phyloP scores from a whole-genome alignment of 1,284 basidiomycete genomes.

The Volvariella volvacea region DNA sequence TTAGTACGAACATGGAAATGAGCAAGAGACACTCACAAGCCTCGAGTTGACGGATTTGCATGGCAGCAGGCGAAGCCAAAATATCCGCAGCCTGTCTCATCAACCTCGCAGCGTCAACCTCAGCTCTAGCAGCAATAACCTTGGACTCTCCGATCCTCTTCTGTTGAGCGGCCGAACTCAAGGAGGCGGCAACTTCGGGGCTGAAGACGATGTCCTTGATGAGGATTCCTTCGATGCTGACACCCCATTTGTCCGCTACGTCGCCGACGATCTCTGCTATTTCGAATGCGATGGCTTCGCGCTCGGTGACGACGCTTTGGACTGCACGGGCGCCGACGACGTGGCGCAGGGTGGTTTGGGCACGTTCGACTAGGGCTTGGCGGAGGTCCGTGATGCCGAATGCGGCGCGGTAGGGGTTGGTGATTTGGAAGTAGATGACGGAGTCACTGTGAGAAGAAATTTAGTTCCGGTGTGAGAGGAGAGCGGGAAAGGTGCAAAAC shows the following conservation, averaged over 20 bases:
- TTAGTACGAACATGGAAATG: not conserved
- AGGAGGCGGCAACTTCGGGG: conserved; percentile 82
- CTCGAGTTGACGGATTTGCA: conserved; percentile 96
- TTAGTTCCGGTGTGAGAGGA: conserved; percentile 4
- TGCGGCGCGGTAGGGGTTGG: conserved; percentile 83
- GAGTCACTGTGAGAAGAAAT: conserved; percentile 54
- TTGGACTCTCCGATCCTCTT: conserved; percentile 94
- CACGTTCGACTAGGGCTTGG: conserved; percentile 85
- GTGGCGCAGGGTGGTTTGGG: conserved; percentile 92
- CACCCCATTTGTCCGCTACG: conserved; percentile 89
- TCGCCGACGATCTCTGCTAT: conserved; percentile 92
- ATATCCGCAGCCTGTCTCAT: conserved; percentile 95
- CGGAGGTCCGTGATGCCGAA: conserved; percentile 90
- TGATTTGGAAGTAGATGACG: conserved; percentile 88
- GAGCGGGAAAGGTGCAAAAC: conserved; percentile 15
- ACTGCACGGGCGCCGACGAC: conserved; percentile 89
- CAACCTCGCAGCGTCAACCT: conserved; percentile 90
- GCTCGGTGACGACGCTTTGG: conserved; percentile 84
- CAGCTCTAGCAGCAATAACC: conserved; percentile 93
- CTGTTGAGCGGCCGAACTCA: conserved; percentile 91
- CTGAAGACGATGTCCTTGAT: conserved; percentile 95
- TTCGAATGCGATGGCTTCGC: conserved; percentile 93
- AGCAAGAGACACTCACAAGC: conserved; percentile 51
- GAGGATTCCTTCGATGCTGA: conserved; percentile 90
- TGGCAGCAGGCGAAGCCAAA: conserved; percentile 87